A percentile compares a stretch with the other conserved stretches of the same genome.
Conservation (phyloP, 148 eudicot species). For the Limonium bicolor region DNA sequence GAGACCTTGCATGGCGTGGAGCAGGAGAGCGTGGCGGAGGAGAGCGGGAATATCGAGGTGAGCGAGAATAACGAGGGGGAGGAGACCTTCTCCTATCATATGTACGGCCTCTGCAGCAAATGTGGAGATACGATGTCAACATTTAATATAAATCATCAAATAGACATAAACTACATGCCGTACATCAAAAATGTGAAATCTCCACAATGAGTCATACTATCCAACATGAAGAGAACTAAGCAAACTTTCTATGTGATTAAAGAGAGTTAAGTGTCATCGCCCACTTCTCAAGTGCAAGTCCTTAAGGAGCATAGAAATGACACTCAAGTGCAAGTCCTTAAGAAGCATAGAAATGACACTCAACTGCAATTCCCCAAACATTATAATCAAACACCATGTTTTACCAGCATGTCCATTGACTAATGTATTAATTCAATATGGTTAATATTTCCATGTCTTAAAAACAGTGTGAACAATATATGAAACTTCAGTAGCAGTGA, state of each 20-base stretch:
- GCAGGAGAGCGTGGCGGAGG: constrained; percentile 69
- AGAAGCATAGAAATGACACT: no score
- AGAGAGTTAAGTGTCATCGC: not conserved
- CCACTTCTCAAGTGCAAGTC: not conserved
- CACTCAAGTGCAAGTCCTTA: not conserved
- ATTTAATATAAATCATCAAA: no score
- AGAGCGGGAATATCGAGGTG: constrained; percentile 35
- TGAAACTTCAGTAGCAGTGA: not conserved
- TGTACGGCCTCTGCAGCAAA: constrained; percentile 26
- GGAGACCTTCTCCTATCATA: constrained; percentile 76
- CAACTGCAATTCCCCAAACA: no score
- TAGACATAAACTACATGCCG: not conserved
- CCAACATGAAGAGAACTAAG: not conserved
- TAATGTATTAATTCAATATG: no score
- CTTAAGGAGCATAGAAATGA: not conserved
- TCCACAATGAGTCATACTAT: not conserved
- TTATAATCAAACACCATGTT: no score
- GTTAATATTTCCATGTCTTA: not conserved
- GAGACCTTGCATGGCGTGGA: constrained; percentile 53
- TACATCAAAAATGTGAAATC: not conserved
- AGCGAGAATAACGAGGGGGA: constrained; percentile 49
- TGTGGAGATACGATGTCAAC: not conserved
- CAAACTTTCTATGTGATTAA: not conserved
- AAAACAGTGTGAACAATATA: not conserved
- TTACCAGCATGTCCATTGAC: not conserved